phyloP scores from a whole-genome alignment of 129 eudicot genomes.

The Apium graveolens region DNA sequence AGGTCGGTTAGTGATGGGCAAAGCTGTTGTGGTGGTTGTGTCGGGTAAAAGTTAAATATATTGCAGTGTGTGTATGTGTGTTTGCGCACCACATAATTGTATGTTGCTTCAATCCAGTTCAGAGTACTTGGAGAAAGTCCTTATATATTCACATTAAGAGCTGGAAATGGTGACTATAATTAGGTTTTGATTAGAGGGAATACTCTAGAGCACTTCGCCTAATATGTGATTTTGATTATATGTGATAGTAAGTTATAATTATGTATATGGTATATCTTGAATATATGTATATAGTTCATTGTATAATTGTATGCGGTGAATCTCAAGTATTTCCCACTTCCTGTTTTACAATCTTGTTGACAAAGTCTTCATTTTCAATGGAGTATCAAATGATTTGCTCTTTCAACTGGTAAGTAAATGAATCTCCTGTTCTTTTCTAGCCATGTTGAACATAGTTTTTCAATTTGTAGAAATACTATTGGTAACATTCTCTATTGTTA shows the following conservation, averaged over 20 bases:
- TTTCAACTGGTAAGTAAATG: conserved; percentile 57
- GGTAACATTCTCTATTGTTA: neutral
- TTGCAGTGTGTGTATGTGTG: neutral
- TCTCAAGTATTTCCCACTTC: conserved; percentile 44
- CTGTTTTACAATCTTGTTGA: conserved; percentile 54
- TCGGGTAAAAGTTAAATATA: neutral
- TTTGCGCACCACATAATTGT: too few species aligned
- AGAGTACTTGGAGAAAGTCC: too few species aligned
- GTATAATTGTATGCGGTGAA: neutral
- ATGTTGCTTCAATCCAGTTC: too few species aligned
- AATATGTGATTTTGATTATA: neutral
- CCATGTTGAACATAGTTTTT: neutral
- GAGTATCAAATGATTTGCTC: conserved; percentile 58
- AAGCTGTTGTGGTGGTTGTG: neutral
- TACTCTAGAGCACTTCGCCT: neutral
- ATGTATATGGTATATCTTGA: too few species aligned
- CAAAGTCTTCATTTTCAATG: conserved; percentile 51
- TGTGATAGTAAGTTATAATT: neutral
- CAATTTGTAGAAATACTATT: neutral
- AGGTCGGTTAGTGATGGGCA: neutral
- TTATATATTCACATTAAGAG: too few species aligned
- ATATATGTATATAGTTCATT: neutral
- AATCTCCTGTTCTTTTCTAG: conserved; percentile 1
- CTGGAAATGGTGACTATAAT: neutral
- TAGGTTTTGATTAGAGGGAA: neutral